Percentiles rank a stretch among this genome's conserved stretches.
phyloP scores from a whole-genome alignment of 331 rosid species.

The Malus hybrid region DNA sequence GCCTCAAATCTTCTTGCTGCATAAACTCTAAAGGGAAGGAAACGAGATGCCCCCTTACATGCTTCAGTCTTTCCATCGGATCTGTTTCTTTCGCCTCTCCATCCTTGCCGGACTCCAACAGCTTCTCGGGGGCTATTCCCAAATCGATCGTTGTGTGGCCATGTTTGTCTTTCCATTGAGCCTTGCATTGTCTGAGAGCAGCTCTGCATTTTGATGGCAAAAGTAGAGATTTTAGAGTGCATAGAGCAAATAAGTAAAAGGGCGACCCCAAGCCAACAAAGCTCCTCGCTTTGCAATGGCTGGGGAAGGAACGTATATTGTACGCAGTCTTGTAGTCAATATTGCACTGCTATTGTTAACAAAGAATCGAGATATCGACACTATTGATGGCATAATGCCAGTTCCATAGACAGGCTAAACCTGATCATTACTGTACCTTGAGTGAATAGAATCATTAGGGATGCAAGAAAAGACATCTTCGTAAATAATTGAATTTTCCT shows the following conservation, averaged over 20 bases:
- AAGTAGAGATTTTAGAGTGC: neutral
- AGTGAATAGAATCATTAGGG: slow-evolving; percentile 32
- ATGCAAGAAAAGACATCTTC: slow-evolving; percentile 42
- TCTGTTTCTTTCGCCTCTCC: slow-evolving; percentile 18
- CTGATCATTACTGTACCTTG: slow-evolving; percentile 23
- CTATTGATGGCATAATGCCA: no score
- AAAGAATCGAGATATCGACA: no score
- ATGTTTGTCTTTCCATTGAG: slow-evolving; percentile 28
- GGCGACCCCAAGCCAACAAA: no score
- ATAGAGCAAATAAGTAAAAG: no score
- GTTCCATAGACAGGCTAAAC: no score
- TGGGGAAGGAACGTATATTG: no score
- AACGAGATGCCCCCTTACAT: slow-evolving; percentile 36
- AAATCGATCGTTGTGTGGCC: slow-evolving; percentile 37
- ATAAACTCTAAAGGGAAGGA: slow-evolving; percentile 37
- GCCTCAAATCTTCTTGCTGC: slow-evolving; percentile 40
- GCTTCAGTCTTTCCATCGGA: slow-evolving; percentile 28
- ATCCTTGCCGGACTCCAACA: slow-evolving; percentile 14
- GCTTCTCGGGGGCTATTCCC: slow-evolving; percentile 35
- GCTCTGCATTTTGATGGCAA: slow-evolving; percentile 17
- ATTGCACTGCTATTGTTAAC: no score
- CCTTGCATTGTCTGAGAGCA: slow-evolving; percentile 29
- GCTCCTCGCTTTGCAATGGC: no score
- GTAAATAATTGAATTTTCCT: slow-evolving; percentile 35
- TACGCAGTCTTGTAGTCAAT: no score